A percentile compares a stretch with the other conserved stretches of the same genome.
These are phyloP conservation scores for Lyophyllum decastes DNA, from an alignment of 768 basidiomycete species.

Conservation along the genomic window DNA sequence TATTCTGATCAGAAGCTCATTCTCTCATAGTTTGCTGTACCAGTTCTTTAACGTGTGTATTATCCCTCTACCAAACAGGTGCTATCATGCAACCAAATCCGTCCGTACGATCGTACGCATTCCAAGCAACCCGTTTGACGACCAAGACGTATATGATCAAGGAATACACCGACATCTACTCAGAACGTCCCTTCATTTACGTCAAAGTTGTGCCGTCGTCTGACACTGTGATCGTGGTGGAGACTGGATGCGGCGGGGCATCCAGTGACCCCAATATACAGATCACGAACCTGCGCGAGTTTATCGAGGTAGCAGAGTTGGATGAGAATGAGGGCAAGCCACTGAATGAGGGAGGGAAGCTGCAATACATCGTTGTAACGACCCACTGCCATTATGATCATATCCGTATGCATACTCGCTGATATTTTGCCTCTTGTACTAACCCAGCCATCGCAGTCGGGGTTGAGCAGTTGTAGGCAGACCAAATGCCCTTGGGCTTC, in stretches of 20 bases:
- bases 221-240: constrained; percentile 47
- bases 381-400: constrained; percentile 64
- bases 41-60: not conserved
- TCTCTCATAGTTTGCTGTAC: not conserved
- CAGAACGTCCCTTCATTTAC: constrained; percentile 57
- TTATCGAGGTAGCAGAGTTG: constrained; percentile 47
- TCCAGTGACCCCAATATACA: constrained; percentile 39
- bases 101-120: constrained; percentile 19
- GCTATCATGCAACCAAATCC: not conserved
- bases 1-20: not conserved
- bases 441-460: constrained; percentile 35
- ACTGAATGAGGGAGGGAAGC: constrained; percentile 41
- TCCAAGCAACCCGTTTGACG: constrained; percentile 30
- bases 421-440: not conserved
- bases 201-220: constrained; percentile 42
- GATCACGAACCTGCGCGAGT: constrained; percentile 45
- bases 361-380: constrained; percentile 48
- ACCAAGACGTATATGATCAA: constrained; percentile 40
- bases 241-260: constrained; percentile 57
- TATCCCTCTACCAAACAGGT: not conserved
- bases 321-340: constrained; percentile 42
- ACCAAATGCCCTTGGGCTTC: not conserved
- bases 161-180: constrained; percentile 52
- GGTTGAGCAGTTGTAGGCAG: constrained; percentile 47
- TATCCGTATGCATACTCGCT: constrained; percentile 42